Evolutionary conservation across 208 protist species (phyloP).

Genomic region (Hexamita inflata): DNA sequence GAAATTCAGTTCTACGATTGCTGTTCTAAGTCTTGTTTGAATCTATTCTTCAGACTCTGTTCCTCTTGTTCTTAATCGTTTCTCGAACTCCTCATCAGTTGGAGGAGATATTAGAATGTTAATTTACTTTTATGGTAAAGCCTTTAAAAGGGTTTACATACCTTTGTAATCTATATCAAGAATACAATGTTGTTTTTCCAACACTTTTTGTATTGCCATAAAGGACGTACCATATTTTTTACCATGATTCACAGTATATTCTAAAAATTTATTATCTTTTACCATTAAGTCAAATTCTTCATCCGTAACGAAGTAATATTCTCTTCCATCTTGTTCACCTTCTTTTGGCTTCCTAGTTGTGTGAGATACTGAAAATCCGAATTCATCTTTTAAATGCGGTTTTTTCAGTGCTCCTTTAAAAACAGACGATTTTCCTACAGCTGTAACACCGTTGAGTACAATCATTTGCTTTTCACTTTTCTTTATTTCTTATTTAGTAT

Average conservation of each 20-base stretch:
- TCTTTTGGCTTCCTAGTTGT: constrained; percentile 32
- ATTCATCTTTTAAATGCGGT: constrained; percentile 46
- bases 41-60: constrained; percentile 33
- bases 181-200: constrained; percentile 10
- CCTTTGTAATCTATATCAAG: constrained; percentile 32
- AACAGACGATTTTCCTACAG: constrained; percentile 30
- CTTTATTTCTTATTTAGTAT: too few species aligned
- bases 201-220: neutral
- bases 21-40: constrained; percentile 12
- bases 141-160: neutral
- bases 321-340: constrained; percentile 37
- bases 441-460: constrained; percentile 4
- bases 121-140: neutral
- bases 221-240: constrained; percentile 34
- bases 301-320: constrained; percentile 37
- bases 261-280: constrained; percentile 33
- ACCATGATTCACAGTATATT: constrained; percentile 27
- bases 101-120: constrained; percentile 8
- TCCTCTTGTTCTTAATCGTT: constrained; percentile 14
- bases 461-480: too few species aligned
- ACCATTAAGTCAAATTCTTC: constrained; percentile 27
- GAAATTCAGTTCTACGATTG: constrained; percentile 10
- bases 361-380: constrained; percentile 56
- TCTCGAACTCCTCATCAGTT: neutral
- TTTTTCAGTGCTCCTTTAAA: constrained; percentile 36